Conservation (phyloP, 1,139 yeast species). For the Protomyces inundatus region DNA sequence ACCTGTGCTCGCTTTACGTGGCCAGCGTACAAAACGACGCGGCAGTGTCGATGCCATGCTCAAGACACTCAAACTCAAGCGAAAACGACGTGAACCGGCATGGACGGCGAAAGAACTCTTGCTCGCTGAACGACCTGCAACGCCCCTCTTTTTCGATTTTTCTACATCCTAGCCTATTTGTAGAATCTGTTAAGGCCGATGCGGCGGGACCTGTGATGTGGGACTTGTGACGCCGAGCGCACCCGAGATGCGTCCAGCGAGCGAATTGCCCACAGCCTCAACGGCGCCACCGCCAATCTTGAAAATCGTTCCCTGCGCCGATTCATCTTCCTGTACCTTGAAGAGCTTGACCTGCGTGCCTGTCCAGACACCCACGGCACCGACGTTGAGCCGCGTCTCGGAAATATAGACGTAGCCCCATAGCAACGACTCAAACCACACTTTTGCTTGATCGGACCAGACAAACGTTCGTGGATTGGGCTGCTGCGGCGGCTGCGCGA, state of each 20-base stretch:
- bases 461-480: slow-evolving; percentile 51
- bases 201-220: background rate
- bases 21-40: background rate
- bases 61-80: background rate
- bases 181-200: background rate
- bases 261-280: slow-evolving; percentile 11
- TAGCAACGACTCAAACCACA: slow-evolving; percentile 69
- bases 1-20: background rate
- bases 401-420: slow-evolving; percentile 61
- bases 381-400: slow-evolving; percentile 32
- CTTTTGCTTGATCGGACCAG: slow-evolving; percentile 62
- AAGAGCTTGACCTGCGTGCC: slow-evolving; percentile 24
- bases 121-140: background rate
- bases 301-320: slow-evolving; percentile 3
- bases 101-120: background rate
- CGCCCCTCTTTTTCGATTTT: background rate
- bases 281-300: slow-evolving; percentile 15
- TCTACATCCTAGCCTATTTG: background rate
- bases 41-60: background rate
- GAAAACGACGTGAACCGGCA: background rate
- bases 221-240: background rate
- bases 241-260: background rate
- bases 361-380: slow-evolving; percentile 26
- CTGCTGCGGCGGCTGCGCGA: slow-evolving; percentile 34
- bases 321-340: slow-evolving; percentile 9